Conservation (phyloP, 2,329 filamentous ascomycete genomes). For the Leptographium flavum region DNA sequence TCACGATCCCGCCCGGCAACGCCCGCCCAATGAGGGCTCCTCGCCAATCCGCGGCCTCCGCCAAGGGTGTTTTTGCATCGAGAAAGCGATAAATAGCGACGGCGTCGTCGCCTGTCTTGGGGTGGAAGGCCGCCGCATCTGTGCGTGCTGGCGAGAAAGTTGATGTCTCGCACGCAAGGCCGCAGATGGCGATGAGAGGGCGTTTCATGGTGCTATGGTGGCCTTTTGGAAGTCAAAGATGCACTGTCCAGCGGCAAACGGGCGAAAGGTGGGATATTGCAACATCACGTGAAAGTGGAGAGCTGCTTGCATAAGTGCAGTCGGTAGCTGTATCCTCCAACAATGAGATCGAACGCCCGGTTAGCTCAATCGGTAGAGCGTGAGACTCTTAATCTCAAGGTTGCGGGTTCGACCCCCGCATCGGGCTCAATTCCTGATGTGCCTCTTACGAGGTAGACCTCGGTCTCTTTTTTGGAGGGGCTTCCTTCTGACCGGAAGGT, state of each 20-base stretch:
- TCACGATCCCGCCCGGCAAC: conserved; percentile 33
- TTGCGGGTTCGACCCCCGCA: conserved; percentile 29
- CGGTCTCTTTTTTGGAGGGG: too few relatives aligned
- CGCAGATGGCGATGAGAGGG: conserved; percentile 33
- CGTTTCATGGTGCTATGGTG: not conserved
- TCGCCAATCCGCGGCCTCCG: conserved; percentile 29
- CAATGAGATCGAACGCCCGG: conserved; percentile 24
- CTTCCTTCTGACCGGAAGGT: too few relatives aligned
- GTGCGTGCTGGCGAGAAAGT: conserved; percentile 37
- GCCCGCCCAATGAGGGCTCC: conserved; percentile 36
- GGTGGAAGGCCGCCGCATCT: conserved; percentile 31
- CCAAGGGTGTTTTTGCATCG: conserved; percentile 23
- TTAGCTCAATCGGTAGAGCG: conserved; percentile 61
- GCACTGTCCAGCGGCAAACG: too few relatives aligned
- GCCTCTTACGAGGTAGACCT: conserved; percentile 2
- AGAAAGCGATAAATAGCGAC: conserved; percentile 31
- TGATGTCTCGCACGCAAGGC: conserved; percentile 38
- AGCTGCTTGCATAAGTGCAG: too few relatives aligned
- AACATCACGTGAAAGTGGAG: too few relatives aligned
- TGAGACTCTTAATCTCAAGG: conserved; percentile 47
- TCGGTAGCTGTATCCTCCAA: not conserved
- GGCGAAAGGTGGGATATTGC: too few relatives aligned
- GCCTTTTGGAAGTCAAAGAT: too few relatives aligned
- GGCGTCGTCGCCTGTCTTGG: conserved; percentile 27
- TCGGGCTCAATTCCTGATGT: conserved; percentile 29